Percentiles rank a stretch among this genome's conserved stretches.
phyloP scores from a whole-genome alignment of 2,329 filamentous ascomycete genomes.

The Alternaria dauci region DNA sequence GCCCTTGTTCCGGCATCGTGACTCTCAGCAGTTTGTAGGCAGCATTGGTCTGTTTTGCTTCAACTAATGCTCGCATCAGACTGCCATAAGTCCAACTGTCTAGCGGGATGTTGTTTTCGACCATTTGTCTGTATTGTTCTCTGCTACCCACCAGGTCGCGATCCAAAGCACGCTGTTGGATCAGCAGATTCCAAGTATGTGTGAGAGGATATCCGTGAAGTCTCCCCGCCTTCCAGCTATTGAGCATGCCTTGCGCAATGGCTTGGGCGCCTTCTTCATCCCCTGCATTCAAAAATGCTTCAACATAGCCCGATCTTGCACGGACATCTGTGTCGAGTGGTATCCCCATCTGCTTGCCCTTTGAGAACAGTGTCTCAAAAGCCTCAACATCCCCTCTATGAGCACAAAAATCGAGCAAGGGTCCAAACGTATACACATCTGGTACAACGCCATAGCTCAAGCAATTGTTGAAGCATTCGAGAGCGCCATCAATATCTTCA shows the following conservation, averaged over 20 bases:
- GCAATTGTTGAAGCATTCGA: constrained; percentile 70
- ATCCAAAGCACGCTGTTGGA: constrained; percentile 72
- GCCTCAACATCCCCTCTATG: constrained; percentile 76
- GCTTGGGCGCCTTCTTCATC: constrained; percentile 52
- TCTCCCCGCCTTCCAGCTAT: constrained; percentile 47
- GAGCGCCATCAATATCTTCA: constrained; percentile 71
- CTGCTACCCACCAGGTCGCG: constrained; percentile 66
- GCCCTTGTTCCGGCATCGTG: constrained; percentile 60
- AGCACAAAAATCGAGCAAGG: constrained; percentile 76
- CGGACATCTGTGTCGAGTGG: constrained; percentile 31
- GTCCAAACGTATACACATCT: constrained; percentile 72
- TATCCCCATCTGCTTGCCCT: constrained; percentile 62
- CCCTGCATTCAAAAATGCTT: constrained; percentile 64
- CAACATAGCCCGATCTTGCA: constrained; percentile 62
- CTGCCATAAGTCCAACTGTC: constrained; percentile 68
- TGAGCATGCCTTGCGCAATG: constrained; percentile 67
- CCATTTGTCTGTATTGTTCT: constrained; percentile 65
- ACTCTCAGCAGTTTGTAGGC: constrained; percentile 63
- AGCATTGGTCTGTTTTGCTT: constrained; percentile 62
- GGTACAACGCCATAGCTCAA: constrained; percentile 60
- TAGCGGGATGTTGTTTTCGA: constrained; percentile 58
- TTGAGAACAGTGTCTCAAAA: constrained; percentile 70
- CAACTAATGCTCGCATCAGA: constrained; percentile 66
- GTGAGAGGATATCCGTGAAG: constrained; percentile 62
- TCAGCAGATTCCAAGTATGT: constrained; percentile 79